Base-by-base conservation (phyloP, 805 yeast species). In the Saccharomyces jurei region DNA sequence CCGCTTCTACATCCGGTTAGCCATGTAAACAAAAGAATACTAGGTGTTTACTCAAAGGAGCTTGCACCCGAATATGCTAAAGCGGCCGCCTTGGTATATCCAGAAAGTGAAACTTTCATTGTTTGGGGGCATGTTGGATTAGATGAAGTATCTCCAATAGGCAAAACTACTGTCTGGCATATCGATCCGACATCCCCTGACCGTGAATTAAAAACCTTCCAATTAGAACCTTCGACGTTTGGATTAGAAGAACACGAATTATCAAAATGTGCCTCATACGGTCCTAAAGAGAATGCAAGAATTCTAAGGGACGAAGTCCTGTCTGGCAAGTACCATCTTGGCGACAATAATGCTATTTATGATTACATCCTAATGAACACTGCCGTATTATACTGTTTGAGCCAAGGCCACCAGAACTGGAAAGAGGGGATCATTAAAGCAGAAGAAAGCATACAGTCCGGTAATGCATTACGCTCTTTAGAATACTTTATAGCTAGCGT, bases 1-100 rank as follows among this genome's bases (percentile, higher is more conserved):
- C 99, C 99, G 1, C 73, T 94, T 56, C 75, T 94, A 58, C 95
- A 94, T 74, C 99, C 99, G 2, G 88, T 89, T 8, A 90, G 90
- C 1, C 70, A 82, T 46, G 73, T 82, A 25, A 78, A 79, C 57
- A 87, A 94, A 4, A 78, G 98, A 59, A 83, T 94, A 14, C 76
- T 94, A 48, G 99, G 99, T 48, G 99, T 94, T 1, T 89, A 87
- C 70, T 77, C 89, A 21, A 87, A 87, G 60, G 73, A 73, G 6
- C 71, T 94, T 58, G 99, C 98, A 4, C 81, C 78, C 56, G 84
- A 87, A 10, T 94, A 87, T 64, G 97, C 97, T 4, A 79, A 83
- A 61, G 89, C 96, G 1, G 88, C 90, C 0, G 74, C 82, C 8
- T 72, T 77, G 53, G 74, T 94, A 56, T 74, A 67, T 52, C 74